phyloP scores from a whole-genome alignment of 116 monocot species.

The Dioscorea cayenensis region DNA sequence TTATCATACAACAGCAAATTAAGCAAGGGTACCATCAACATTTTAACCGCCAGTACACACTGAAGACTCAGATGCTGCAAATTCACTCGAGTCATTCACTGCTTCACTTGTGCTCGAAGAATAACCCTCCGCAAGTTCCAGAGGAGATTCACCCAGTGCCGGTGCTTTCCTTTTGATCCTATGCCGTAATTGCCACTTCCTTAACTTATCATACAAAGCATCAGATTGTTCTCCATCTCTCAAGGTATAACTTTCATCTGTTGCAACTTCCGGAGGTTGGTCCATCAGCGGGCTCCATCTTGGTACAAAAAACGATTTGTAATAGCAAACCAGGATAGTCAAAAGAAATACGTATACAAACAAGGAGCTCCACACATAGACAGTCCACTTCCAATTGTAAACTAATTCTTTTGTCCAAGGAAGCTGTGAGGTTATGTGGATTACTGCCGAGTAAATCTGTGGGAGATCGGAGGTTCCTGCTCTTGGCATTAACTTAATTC shows the following conservation, averaged over 20 bases:
- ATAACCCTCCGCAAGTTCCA: constrained; percentile 16
- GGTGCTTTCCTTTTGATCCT: constrained; percentile 24
- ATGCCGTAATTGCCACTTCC: constrained; percentile 22
- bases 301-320: constrained; percentile 19
- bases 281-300: background rate
- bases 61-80: constrained; percentile 35
- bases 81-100: constrained; percentile 10
- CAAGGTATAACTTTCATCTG: background rate
- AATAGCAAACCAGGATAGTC: constrained; percentile 28
- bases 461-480: constrained; percentile 56
- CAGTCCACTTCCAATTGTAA: constrained; percentile 69
- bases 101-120: constrained; percentile 19
- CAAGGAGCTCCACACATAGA: constrained; percentile 53
- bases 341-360: constrained; percentile 43
- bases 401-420: constrained; percentile 51
- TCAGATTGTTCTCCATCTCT: background rate
- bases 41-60: constrained; percentile 13
- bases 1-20: background rate
- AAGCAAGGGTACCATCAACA: background rate
- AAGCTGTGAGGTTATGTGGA: constrained; percentile 37
- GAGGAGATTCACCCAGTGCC: background rate
- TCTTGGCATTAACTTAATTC: constrained; percentile 44
- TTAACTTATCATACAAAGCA: constrained; percentile 10
- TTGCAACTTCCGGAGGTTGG: background rate
- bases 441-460: constrained; percentile 51